These are phyloP conservation scores for Salix udensis DNA, from an alignment of 345 rosid species.

Conservation along the genomic window DNA sequence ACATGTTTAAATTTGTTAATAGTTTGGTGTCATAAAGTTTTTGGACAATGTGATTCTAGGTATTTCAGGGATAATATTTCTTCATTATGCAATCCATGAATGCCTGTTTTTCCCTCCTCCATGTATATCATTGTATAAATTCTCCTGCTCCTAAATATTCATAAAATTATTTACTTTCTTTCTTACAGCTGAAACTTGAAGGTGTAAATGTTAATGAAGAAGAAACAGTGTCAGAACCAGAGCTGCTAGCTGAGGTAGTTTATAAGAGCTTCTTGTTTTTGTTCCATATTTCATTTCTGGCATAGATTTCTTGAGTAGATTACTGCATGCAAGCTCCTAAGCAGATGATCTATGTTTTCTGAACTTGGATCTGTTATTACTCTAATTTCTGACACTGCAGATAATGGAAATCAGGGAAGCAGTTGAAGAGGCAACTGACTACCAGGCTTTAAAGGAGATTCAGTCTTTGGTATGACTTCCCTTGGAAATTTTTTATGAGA, in stretches of 20 bases:
- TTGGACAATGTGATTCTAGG: not conserved
- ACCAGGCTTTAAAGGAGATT: conserved; percentile 53
- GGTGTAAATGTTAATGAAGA: conserved; percentile 76
- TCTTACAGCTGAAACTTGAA: conserved; percentile 61
- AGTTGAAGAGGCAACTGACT: conserved; percentile 68
- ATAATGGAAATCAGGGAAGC: conserved; percentile 91
- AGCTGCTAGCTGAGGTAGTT: conserved; percentile 68
- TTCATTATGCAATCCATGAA: conserved; percentile 4
- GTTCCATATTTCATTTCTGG: not conserved
- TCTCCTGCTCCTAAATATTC: not conserved
- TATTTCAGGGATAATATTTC: not conserved
- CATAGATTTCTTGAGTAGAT: too few relatives aligned
- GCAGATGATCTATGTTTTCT: too few relatives aligned
- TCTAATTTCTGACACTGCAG: conserved; percentile 34
- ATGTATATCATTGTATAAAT: not conserved
- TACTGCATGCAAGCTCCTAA: not conserved
- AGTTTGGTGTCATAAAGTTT: too few relatives aligned
- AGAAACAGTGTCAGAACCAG: conserved; percentile 80
- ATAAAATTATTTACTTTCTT: not conserved
- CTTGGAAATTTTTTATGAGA: conserved; percentile 9
- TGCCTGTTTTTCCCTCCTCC: not conserved
- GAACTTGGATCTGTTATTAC: not conserved
- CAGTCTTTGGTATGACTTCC: conserved; percentile 47
- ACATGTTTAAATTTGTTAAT: too few relatives aligned
- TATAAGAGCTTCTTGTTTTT: not conserved